Evolutionary conservation across 306 rosid species (phyloP), one percentile per base, ranked within the genome.

Genomic region (Astragalus membranaceus): DNA sequence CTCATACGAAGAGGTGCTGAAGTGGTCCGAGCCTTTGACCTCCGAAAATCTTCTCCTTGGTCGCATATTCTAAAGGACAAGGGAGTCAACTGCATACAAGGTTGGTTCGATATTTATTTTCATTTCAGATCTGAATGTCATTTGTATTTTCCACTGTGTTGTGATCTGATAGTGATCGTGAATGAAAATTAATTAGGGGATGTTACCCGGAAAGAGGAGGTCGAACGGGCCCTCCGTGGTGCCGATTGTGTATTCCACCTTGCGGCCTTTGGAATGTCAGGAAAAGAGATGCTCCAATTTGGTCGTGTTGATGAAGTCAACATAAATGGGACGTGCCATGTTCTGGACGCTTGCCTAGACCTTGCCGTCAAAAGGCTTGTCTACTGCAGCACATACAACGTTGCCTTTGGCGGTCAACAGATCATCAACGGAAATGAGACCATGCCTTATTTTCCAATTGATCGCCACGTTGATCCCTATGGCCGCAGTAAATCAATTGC

Each of bases 401-500:
- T 94, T 48, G 95, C 88, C 9, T 90, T 88, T 66, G 96, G 96
- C 0, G 97, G 96, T 46, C 81, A 86, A 35, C 85, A 77, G 72
- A 84, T 94, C 30, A 52, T 90, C 42, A 94, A 80, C 41, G 98
- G 97, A 10, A 78, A 90, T 42, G 97, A 94, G 86, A 5, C 80
- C 14, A 30, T 90, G 6, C 96, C 92, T 26, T 94, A 90, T 82
- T 83, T 87, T 75, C 92, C 98, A 26, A 81, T 90, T 5, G 97
- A 94, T 79, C 47, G 60, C 7, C 97, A 90, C 43, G 80, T 63
- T 59, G 98, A 94, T 77, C 81, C 92, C 0, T 94, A 90, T 67
- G 87, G 89, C 11, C 92, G 97, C 46, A 85, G 89, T 62, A 94
- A 94, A 80, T 94, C 98, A 0, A 78, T 90, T 37, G 97, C 98